Base-by-base conservation (phyloP, 768 basidiomycete species). In the Boletus speciosus region DNA sequence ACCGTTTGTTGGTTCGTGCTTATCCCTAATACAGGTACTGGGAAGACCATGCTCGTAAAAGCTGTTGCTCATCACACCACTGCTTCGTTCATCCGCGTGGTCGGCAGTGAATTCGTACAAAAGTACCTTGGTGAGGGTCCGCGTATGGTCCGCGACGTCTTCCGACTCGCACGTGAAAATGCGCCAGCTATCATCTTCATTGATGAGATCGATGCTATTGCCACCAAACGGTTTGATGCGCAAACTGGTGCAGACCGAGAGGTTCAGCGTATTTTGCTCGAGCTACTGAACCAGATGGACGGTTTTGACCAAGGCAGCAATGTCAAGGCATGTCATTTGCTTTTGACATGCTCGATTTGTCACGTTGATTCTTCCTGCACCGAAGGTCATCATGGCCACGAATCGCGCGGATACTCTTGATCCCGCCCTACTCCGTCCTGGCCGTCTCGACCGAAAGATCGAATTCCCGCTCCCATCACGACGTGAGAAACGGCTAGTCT, bases 111-210 rank as follows among this genome's bases (percentile, higher is more conserved):
- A 73, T 99, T 99, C 67, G 97, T 99, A 9, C 97, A 99, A 76
- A 99, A 99, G 71, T 99, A 99, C 67, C 83, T 99, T 5, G 97
- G 97, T 64, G 97, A 99, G 77, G 97, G 97, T 34, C 97, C 97
- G 39, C 91, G 97, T 59, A 99, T 99, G 97, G 97, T 99, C 59
- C 88, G 97, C 66, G 97, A 99, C 68, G 97, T 99, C 50, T 99
- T 99, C 80, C 84, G 97, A 53, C 83, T 99, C 44, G 97, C 97
- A 25, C 80, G 97, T 61, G 97, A 99, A 73, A 99, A 99, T 69
- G 80, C 95, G 0, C 97, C 97, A 2, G 86, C 93, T 27, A 99
- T 99, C 68, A 98, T 99, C 73, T 99, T 99, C 77, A 98, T 99
- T 66, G 97, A 98, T 71, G 96, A 95, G 66, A 90, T 95, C 62